Evolutionary conservation across 495 filamentous ascomycete genomes (phyloP).

Genomic region (Podospora tetraspora): DNA sequence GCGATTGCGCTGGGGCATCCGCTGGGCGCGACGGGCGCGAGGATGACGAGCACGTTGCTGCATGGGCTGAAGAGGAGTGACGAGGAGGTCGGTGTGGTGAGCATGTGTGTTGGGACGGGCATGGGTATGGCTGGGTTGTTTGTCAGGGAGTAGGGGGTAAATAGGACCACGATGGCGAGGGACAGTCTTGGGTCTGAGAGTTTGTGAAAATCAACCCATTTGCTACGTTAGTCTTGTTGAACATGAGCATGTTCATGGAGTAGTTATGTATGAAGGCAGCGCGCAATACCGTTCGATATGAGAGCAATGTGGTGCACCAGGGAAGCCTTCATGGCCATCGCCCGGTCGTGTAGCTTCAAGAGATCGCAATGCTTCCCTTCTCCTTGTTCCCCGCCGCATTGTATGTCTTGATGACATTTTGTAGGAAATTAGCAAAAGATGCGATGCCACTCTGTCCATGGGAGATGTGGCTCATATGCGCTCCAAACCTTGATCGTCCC

Average conservation of each 20-base stretch:
- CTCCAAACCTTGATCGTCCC: too few species aligned
- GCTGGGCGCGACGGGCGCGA: constrained; percentile 83
- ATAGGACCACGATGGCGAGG: background rate
- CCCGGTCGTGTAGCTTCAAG: background rate
- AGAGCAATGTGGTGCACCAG: background rate
- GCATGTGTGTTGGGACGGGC: constrained; percentile 89
- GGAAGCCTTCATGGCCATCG: background rate
- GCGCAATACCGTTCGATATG: background rate
- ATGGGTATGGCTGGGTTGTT: constrained; percentile 88
- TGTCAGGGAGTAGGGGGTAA: constrained; percentile 62
- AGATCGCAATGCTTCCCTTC: background rate
- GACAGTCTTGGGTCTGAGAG: background rate
- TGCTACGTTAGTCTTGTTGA: background rate
- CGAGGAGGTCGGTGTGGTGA: constrained; percentile 65
- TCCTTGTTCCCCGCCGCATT: background rate
- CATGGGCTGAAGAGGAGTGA: constrained; percentile 54
- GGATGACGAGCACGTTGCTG: constrained; percentile 72
- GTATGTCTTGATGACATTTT: background rate
- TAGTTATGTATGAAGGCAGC: background rate
- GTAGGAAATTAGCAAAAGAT: background rate
- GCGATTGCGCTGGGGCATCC: constrained; percentile 92
- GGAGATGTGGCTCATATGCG: background rate
- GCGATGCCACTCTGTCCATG: background rate
- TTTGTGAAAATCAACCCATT: background rate
- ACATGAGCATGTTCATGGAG: background rate